A percentile compares a stretch with the other conserved stretches of the same genome.
Evolutionary conservation across 2,329 filamentous ascomycete species (phyloP).

Genomic region (Cadophora luteo-olivacea): DNA sequence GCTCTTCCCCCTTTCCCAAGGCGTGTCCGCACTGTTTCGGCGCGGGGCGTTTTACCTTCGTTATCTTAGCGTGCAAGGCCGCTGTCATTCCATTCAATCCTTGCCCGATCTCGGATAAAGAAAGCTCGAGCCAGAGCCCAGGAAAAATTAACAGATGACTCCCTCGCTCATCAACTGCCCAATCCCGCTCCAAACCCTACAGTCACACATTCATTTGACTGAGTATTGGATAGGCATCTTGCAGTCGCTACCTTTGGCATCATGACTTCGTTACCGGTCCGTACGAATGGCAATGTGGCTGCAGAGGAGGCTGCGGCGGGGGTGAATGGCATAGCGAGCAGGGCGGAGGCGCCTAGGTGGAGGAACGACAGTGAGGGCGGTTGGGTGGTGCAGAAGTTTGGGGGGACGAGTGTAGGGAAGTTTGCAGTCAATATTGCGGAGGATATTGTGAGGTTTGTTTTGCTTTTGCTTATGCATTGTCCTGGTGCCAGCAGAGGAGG

Average conservation of each 20-base stretch:
- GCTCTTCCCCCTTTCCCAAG: background rate
- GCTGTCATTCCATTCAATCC: constrained; percentile 7
- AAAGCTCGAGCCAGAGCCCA: background rate
- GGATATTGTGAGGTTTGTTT: constrained; percentile 68
- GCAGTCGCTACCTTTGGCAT: constrained; percentile 8
- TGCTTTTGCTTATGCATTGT: background rate
- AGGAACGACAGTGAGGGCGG: constrained; percentile 46
- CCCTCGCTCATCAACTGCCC: constrained; percentile 3
- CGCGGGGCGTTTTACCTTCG: constrained; percentile 15
- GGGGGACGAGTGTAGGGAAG: constrained; percentile 94
- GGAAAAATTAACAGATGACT: constrained; percentile 19
- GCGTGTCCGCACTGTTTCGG: background rate
- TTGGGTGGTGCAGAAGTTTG: constrained; percentile 95
- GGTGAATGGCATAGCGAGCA: constrained; percentile 13
- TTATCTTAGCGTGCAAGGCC: constrained; percentile 20
- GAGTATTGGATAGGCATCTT: background rate
- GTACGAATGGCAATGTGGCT: constrained; percentile 12
- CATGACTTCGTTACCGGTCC: constrained; percentile 19
- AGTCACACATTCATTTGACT: background rate
- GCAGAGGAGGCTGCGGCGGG: constrained; percentile 14
- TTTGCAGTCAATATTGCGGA: constrained; percentile 79
- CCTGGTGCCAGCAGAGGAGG: background rate
- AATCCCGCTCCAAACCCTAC: constrained; percentile 1
- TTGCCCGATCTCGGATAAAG: constrained; percentile 19
- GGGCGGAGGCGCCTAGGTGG: constrained; percentile 22